These are phyloP conservation scores for Yamadazyma spencermartinsiae DNA, from an alignment of 1,139 yeast genomes.

Conservation along the genomic window DNA sequence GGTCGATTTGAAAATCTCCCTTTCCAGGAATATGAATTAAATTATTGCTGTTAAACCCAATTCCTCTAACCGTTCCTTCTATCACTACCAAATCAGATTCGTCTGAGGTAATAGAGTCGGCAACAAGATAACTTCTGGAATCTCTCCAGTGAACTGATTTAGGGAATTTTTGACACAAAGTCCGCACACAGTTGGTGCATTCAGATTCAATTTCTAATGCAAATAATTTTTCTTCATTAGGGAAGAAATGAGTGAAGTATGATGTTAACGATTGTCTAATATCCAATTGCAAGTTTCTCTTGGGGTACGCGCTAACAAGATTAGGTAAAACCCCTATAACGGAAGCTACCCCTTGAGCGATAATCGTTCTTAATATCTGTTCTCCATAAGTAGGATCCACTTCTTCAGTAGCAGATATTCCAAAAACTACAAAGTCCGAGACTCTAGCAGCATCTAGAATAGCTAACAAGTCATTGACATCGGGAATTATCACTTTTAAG, in stretches of 20 bases:
- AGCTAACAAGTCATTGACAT: slow-evolving; percentile 61
- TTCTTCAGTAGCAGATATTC: slow-evolving; percentile 80
- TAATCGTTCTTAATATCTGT: slow-evolving; percentile 81
- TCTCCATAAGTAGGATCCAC: slow-evolving; percentile 82
- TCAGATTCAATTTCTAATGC: slow-evolving; percentile 71
- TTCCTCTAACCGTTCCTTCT: slow-evolving; percentile 85
- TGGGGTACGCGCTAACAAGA: slow-evolving; percentile 62
- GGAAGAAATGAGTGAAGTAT: slow-evolving; percentile 87
- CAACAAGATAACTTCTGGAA: slow-evolving; percentile 79
- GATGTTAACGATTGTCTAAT: slow-evolving; percentile 79
- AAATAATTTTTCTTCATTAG: slow-evolving; percentile 75
- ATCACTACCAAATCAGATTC: slow-evolving; percentile 45
- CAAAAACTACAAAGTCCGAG: slow-evolving; percentile 86
- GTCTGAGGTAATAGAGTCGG: slow-evolving; percentile 52
- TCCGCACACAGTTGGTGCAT: slow-evolving; percentile 67
- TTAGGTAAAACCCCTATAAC: slow-evolving; percentile 83
- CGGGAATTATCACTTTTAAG: slow-evolving; percentile 75
- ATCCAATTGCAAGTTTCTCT: slow-evolving; percentile 75
- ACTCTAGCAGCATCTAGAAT: slow-evolving; percentile 85
- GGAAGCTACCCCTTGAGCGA: slow-evolving; percentile 89
- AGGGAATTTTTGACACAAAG: slow-evolving; percentile 83
- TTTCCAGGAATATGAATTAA: slow-evolving; percentile 82
- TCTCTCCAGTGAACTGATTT: slow-evolving; percentile 91
- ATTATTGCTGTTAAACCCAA: slow-evolving; percentile 75
- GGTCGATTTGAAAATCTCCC: slow-evolving; percentile 84